These are phyloP conservation scores for Pichia sp. DNA, from an alignment of 1,139 yeast species.

Conservation along the genomic window DNA sequence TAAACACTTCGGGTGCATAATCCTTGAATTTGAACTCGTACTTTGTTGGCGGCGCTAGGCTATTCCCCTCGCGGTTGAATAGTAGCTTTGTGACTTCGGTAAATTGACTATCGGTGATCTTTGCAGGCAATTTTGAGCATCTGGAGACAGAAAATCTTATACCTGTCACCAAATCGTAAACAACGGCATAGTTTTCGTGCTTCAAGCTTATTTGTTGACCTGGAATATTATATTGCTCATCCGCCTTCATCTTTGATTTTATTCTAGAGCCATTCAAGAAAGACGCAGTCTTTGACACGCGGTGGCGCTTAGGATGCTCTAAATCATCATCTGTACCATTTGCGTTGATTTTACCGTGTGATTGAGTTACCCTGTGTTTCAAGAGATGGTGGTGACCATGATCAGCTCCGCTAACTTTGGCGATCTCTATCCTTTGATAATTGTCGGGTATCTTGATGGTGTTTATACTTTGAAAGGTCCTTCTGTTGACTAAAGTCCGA, in stretches of 20 bases:
- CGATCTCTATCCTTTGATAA: conserved; percentile 21
- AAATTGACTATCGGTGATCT: conserved; percentile 66
- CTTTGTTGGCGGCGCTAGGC: conserved; percentile 84
- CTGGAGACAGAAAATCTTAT: conserved; percentile 92
- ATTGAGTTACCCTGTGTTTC: background rate
- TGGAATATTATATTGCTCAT: conserved; percentile 24
- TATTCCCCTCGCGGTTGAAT: conserved; percentile 84
- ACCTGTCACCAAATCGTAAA: conserved; percentile 96
- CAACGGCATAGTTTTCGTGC: conserved; percentile 88
- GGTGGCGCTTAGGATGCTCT: conserved; percentile 4
- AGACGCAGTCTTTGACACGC: conserved; percentile 14
- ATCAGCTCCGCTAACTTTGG: conserved; percentile 14
- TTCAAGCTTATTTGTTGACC: conserved; percentile 38
- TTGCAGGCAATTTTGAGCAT: conserved; percentile 79
- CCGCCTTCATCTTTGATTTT: conserved; percentile 18
- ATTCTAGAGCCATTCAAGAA: conserved; percentile 17
- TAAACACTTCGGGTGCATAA: conserved; percentile 89
- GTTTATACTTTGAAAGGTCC: conserved; percentile 20
- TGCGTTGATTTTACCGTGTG: conserved; percentile 1
- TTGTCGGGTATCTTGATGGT: conserved; percentile 25
- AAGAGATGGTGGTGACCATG: background rate
- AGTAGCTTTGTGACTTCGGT: conserved; percentile 66
- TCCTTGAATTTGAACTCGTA: conserved; percentile 97
- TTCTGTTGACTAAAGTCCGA: conserved; percentile 16
- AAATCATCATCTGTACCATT: conserved; percentile 10